Evolutionary conservation across 257 asterid genomes (phyloP).

Genomic region (Penstemon eatonii): DNA sequence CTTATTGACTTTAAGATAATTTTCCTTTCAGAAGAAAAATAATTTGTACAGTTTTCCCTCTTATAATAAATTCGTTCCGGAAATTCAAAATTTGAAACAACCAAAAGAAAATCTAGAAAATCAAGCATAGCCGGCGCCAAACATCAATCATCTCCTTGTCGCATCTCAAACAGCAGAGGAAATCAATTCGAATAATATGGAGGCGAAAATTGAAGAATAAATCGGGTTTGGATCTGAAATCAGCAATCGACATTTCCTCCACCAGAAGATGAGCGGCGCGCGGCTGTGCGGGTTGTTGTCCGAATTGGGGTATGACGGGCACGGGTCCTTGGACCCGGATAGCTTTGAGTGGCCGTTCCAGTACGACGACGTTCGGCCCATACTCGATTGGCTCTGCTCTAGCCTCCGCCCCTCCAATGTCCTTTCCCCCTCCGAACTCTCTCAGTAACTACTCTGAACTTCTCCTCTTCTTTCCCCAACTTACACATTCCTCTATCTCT

Average conservation of each 20-base stretch:
- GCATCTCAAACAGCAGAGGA: neutral
- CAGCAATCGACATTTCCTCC: neutral
- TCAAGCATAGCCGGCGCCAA: slow-evolving; percentile 56
- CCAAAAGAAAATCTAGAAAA: slow-evolving; percentile 13
- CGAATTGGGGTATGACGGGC: slow-evolving; percentile 84
- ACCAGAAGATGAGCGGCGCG: slow-evolving; percentile 65
- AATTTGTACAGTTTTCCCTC: neutral
- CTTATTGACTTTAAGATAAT: no score
- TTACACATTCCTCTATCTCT: neutral
- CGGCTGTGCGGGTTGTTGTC: slow-evolving; percentile 71
- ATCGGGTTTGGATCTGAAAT: slow-evolving; percentile 35
- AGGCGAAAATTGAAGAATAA: neutral
- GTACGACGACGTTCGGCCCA: slow-evolving; percentile 93
- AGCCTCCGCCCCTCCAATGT: slow-evolving; percentile 94
- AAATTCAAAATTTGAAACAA: slow-evolving; percentile 33
- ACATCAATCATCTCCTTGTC: neutral
- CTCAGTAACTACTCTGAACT: slow-evolving; percentile 49
- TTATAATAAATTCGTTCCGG: neutral
- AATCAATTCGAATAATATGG: no score
- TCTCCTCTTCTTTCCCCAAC: neutral
- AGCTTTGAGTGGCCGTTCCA: slow-evolving; percentile 99
- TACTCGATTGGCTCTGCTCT: slow-evolving; percentile 96
- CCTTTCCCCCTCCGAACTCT: slow-evolving; percentile 79
- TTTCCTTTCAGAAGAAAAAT: neutral
- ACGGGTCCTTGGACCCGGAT: slow-evolving; percentile 74